Evolutionary conservation across 768 basidiomycete species (phyloP), one percentile per base, ranked within the genome.

Genomic region (Pleurotus giganteus): DNA sequence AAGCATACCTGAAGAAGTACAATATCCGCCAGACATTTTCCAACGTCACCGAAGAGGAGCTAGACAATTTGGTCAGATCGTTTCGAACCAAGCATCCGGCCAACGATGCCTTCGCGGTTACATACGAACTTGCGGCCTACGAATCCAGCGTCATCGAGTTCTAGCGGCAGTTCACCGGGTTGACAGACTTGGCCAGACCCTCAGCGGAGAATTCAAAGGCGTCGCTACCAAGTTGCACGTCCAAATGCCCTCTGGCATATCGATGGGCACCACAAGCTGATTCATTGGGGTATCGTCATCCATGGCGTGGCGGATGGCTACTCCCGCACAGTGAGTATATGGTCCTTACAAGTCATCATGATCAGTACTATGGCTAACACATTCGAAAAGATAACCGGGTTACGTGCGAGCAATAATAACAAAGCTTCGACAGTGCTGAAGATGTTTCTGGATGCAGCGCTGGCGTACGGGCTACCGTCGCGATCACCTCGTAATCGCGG

Each of bases 231-330:
- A n/a, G n/a, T n/a, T n/a, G n/a, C n/a, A n/a, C 54, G 63, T 1
- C 66, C 71, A 28, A 69, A 67, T 54, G 43, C 55, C 8, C 39
- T 69, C 0, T 72, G 71, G 71, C 71, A 72, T 53, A 19, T 65
- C 51, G 71, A 72, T 59, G 65, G 70, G 2, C 68, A 73, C 43
- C 72, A 73, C 56, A 73, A 70, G 42, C 57, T 74, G 0, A 69
- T 69, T 1, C 41, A 56, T 1, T 69, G 65, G 65, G 64, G 64
- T 4, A 60, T 69, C 47, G 66, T 69, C 1, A 63, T 69, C 4
- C 66, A 67, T 60, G 65, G 63, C 2, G 27, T 64, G 19, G 55
- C 63, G 23, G 65, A 67, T 62, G 62, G 62, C 0, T 67, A 62
- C 50, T 61, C 54, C 7, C 49, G 61, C 34, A 60, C 57, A 29